These are phyloP conservation scores for Colletotrichum lentis DNA, from an alignment of 2,329 filamentous ascomycete species.

Conservation along the genomic window DNA sequence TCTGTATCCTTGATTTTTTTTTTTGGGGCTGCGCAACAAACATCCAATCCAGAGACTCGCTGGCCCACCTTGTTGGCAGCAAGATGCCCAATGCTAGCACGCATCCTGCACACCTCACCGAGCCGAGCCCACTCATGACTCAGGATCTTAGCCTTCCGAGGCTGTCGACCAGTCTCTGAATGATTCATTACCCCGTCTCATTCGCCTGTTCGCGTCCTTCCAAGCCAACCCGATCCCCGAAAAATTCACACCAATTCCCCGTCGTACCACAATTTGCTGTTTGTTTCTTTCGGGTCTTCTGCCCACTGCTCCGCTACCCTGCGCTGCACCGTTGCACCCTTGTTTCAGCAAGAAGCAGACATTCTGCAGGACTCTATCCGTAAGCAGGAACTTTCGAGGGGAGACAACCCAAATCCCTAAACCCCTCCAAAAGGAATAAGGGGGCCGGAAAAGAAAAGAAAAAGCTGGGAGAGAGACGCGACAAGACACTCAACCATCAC, in stretches of 20 bases:
- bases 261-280: slow-evolving; percentile 1
- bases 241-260: slow-evolving; percentile 5
- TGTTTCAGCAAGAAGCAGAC: slow-evolving; percentile 11
- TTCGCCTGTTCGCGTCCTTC: slow-evolving; percentile 28
- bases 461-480: slow-evolving; percentile 2
- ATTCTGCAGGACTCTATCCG: background rate
- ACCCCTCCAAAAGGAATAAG: slow-evolving; percentile 6
- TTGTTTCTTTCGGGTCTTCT: slow-evolving; percentile 1
- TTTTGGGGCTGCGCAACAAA: slow-evolving; percentile 1
- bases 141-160: slow-evolving; percentile 24
- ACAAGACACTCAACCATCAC: slow-evolving; percentile 12
- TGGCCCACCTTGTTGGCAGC: background rate
- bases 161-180: slow-evolving; percentile 22
- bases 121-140: slow-evolving; percentile 26
- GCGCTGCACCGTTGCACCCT: slow-evolving; percentile 17
- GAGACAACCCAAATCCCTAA: background rate
- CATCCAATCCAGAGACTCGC: background rate
- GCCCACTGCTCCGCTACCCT: slow-evolving; percentile 1
- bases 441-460: background rate
- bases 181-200: slow-evolving; percentile 34
- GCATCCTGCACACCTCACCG: slow-evolving; percentile 13
- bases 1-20: background rate
- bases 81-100: slow-evolving; percentile 30
- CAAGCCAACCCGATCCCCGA: slow-evolving; percentile 16
- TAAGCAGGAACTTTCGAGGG: no score